phyloP scores from a whole-genome alignment of 257 asterid species.

The Catharanthus roseus region DNA sequence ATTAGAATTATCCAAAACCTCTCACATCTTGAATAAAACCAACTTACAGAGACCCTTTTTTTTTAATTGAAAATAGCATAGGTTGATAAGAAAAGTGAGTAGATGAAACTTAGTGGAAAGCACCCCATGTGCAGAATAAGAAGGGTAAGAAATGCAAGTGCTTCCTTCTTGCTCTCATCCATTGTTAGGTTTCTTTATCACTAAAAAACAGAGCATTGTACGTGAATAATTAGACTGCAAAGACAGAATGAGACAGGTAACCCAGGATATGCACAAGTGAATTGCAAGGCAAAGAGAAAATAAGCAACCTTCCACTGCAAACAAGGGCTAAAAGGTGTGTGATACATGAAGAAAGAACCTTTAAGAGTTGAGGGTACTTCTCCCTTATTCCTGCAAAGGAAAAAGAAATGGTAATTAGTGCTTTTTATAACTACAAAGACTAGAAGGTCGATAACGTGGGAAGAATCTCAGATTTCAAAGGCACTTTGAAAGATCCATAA shows the following conservation, averaged over 20 bases:
- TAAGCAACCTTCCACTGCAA: constrained; percentile 55
- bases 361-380: constrained; percentile 45
- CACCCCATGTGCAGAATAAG: neutral
- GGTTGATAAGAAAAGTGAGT: neutral
- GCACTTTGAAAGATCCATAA: neutral
- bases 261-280: neutral
- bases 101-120: neutral
- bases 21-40: neutral
- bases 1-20: neutral
- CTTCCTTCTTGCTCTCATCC: neutral
- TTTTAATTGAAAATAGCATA: neutral
- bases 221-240: neutral
- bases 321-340: constrained; percentile 48
- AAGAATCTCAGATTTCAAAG: constrained; percentile 1
- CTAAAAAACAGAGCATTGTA: neutral
- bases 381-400: constrained; percentile 48
- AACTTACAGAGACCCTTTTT: neutral
- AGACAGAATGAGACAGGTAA: neutral
- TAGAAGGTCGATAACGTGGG: neutral
- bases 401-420: neutral
- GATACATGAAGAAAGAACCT: constrained; percentile 47
- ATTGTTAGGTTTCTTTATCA: neutral
- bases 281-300: constrained; percentile 8
- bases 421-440: neutral
- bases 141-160: neutral